phyloP scores from a whole-genome alignment of 768 basidiomycete species.

The Rhizopogon roseolus region DNA sequence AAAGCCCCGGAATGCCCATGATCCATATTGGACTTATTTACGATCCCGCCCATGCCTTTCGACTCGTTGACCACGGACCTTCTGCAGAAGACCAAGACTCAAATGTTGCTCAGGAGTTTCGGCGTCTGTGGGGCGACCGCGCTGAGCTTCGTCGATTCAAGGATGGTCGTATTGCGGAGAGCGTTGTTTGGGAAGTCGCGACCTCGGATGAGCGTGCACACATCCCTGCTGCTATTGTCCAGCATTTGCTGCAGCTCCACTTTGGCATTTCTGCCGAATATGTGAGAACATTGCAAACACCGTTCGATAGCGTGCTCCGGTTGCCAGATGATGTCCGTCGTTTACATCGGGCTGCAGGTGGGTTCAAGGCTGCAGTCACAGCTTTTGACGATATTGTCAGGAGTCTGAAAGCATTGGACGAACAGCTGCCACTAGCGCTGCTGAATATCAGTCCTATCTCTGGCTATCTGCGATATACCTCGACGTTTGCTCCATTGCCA shows the following conservation, averaged over 20 bases:
- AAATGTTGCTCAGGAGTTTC: constrained; percentile 54
- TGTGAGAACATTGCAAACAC: constrained; percentile 53
- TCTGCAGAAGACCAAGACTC: constrained; percentile 58
- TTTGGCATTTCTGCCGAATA: constrained; percentile 56
- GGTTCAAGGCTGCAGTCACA: constrained; percentile 67
- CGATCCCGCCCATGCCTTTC: constrained; percentile 65
- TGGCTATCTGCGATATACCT: constrained; percentile 76
- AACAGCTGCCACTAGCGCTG: constrained; percentile 70
- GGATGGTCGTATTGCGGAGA: constrained; percentile 88
- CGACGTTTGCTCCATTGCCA: constrained; percentile 76
- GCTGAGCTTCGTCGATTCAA: constrained; percentile 94
- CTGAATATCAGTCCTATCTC: constrained; percentile 73
- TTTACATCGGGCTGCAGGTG: constrained; percentile 34
- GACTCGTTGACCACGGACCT: constrained; percentile 92
- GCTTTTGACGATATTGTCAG: constrained; percentile 81
- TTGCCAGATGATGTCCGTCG: constrained; percentile 52
- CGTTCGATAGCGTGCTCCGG: constrained; percentile 54
- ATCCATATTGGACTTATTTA: constrained; percentile 76
- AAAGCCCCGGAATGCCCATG: constrained; percentile 42
- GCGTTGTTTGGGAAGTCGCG: constrained; percentile 93
- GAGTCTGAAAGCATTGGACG: constrained; percentile 68
- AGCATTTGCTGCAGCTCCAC: constrained; percentile 71
- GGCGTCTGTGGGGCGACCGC: constrained; percentile 86
- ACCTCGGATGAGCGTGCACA: constrained; percentile 75
- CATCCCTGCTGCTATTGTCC: constrained; percentile 71